Percentiles rank a stretch among this genome's conserved stretches.
Conservation (phyloP, 805 yeast species). For the Lipomyces oligophaga region DNA sequence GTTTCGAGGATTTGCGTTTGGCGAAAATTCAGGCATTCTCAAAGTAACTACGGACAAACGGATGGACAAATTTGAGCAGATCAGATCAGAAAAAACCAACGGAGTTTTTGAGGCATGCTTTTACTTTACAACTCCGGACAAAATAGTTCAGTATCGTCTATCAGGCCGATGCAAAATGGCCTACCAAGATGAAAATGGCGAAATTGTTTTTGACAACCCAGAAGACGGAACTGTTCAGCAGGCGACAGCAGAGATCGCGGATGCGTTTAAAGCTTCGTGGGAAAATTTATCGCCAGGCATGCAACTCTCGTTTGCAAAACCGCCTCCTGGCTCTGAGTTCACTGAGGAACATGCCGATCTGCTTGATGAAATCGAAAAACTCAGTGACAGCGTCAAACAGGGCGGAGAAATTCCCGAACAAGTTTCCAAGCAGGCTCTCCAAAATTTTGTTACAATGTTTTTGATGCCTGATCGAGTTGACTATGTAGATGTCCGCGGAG, state of each 20-base stretch:
- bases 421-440: conserved; percentile 1
- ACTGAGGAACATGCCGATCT: conserved; percentile 8
- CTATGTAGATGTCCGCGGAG: conserved; percentile 18
- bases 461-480: conserved; percentile 20
- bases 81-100: conserved; percentile 1
- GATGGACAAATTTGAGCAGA: conserved; percentile 24
- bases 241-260: conserved; percentile 6
- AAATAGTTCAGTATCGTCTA: conserved; percentile 20
- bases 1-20: conserved; percentile 26
- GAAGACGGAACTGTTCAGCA: conserved; percentile 6
- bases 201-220: conserved; percentile 12
- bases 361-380: conserved; percentile 16
- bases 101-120: conserved; percentile 28
- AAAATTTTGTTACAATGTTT: conserved; percentile 20
- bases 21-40: conserved; percentile 23
- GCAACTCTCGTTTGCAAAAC: conserved; percentile 23
- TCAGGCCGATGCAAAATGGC: conserved; percentile 21
- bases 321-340: conserved; percentile 21
- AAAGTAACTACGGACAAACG: conserved; percentile 24
- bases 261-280: conserved; percentile 24
- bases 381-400: not conserved
- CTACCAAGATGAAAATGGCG: conserved; percentile 2
- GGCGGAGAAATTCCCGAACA: conserved; percentile 10
- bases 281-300: conserved; percentile 16
- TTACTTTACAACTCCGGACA: conserved; percentile 18